A percentile compares a stretch with the other conserved stretches of the same genome.
Conservation (phyloP, 164 flowering plant species). For the Chloranthus sessilifolius region DNA sequence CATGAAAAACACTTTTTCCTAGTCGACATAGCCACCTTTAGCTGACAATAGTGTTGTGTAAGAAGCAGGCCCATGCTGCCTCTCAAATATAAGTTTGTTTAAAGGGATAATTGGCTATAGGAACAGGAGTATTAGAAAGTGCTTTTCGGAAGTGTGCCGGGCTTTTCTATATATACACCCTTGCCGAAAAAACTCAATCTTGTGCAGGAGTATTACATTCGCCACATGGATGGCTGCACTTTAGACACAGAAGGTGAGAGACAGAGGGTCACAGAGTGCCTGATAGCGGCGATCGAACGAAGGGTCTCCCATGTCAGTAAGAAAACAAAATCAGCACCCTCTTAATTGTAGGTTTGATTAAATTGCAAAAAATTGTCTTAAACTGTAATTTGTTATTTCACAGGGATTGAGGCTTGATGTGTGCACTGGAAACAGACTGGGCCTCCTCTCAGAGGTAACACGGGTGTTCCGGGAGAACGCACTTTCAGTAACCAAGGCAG, state of each 20-base stretch:
- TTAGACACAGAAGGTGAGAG: constrained; percentile 50
- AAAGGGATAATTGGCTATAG: too few relatives aligned
- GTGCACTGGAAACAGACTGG: constrained; percentile 47
- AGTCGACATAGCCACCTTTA: too few relatives aligned
- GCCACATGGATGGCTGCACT: constrained; percentile 64
- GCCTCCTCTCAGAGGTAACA: constrained; percentile 71
- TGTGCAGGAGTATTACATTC: constrained; percentile 81
- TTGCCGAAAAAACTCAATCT: too few relatives aligned
- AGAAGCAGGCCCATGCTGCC: too few relatives aligned
- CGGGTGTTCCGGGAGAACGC: constrained; percentile 79
- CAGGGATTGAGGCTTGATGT: constrained; percentile 84
- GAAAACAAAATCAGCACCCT: too few relatives aligned
- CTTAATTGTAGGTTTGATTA: too few relatives aligned
- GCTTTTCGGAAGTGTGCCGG: too few relatives aligned
- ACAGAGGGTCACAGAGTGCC: constrained; percentile 42
- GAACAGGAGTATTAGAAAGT: too few relatives aligned
- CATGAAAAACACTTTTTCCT: too few relatives aligned
- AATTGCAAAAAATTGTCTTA: background rate
- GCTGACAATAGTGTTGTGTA: too few relatives aligned
- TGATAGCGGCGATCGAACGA: constrained; percentile 78
- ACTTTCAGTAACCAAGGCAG: constrained; percentile 58
- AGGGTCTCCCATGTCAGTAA: constrained; percentile 60
- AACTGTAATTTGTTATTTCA: background rate
- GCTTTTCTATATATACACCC: too few relatives aligned
- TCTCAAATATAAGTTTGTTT: too few relatives aligned